Conservation (phyloP, 805 yeast species). For the Maudiozyma turicensis region DNA sequence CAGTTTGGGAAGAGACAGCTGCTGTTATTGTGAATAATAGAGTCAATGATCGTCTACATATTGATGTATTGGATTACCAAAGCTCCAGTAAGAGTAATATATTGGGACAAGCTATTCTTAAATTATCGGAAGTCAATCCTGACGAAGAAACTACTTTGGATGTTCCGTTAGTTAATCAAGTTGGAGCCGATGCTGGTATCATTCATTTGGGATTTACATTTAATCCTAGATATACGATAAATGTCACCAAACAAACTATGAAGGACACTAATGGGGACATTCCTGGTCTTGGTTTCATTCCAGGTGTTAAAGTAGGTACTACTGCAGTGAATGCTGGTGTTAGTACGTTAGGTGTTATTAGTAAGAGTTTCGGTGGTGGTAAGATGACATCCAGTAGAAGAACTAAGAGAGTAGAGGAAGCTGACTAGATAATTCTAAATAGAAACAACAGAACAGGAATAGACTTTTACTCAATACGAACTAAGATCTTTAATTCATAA, state of each 20-base stretch:
- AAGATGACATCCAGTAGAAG: neutral
- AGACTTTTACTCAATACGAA: no score
- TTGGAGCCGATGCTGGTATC: constrained; percentile 43
- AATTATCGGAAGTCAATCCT: constrained; percentile 51
- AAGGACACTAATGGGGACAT: constrained; percentile 34
- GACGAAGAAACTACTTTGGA: constrained; percentile 40
- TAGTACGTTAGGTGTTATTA: constrained; percentile 30
- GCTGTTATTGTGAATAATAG: constrained; percentile 48
- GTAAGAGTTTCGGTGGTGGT: constrained; percentile 1
- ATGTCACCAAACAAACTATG: constrained; percentile 29
- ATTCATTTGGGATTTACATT: constrained; percentile 49
- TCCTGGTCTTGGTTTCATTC: constrained; percentile 43
- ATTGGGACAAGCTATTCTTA: constrained; percentile 52
- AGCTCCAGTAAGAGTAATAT: constrained; percentile 74
- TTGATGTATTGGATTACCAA: constrained; percentile 77
- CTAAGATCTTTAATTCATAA: no score
- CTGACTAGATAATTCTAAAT: neutral
- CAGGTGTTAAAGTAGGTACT: constrained; percentile 35
- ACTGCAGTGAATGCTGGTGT: constrained; percentile 34
- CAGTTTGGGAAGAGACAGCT: constrained; percentile 68
- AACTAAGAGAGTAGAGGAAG: neutral
- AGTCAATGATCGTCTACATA: constrained; percentile 43
- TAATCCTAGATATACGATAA: constrained; percentile 57
- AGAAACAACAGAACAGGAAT: no score
- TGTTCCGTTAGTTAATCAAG: constrained; percentile 33